A percentile compares a stretch with the other conserved stretches of the same genome.
phyloP scores from a whole-genome alignment of 1,284 basidiomycete species.

The Malassezia nana region DNA sequence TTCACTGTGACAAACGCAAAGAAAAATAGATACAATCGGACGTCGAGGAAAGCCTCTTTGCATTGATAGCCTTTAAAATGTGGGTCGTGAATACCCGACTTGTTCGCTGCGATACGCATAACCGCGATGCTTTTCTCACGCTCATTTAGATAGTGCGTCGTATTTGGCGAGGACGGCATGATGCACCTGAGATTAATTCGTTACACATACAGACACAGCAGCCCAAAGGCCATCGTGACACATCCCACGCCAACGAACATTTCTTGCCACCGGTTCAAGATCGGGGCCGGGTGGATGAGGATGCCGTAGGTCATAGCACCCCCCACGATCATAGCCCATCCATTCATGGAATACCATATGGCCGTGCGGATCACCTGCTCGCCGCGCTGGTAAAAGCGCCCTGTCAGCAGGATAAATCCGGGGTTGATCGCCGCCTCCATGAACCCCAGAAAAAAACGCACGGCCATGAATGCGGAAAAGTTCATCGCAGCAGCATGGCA shows the following conservation, averaged over 20 bases:
- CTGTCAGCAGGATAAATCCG: slow-evolving; percentile 31
- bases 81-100: slow-evolving; percentile 55
- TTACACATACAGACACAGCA: slow-evolving; percentile 19
- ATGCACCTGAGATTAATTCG: slow-evolving; percentile 8
- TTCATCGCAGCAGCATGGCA: slow-evolving; percentile 33
- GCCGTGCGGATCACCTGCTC: slow-evolving; percentile 29
- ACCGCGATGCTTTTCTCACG: slow-evolving; percentile 55
- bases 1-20: slow-evolving; percentile 24
- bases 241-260: slow-evolving; percentile 39
- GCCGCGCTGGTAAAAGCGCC: slow-evolving; percentile 29
- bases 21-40: slow-evolving; percentile 46
- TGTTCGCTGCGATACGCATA: slow-evolving; percentile 55
- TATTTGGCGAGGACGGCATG: slow-evolving; percentile 30
- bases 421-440: slow-evolving; percentile 37
- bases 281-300: slow-evolving; percentile 19
- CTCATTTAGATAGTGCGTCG: slow-evolving; percentile 47
- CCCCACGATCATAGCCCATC: slow-evolving; percentile 37
- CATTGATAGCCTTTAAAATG: slow-evolving; percentile 54
- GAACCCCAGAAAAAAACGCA: slow-evolving; percentile 42
- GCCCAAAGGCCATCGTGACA: slow-evolving; percentile 26
- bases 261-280: slow-evolving; percentile 31
- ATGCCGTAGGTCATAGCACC: slow-evolving; percentile 33
- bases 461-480: slow-evolving; percentile 30
- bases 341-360: slow-evolving; percentile 37
- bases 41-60: slow-evolving; percentile 53